These are phyloP conservation scores for Leptodontidium sp. DNA, from an alignment of 2,329 filamentous ascomycete genomes.

Conservation along the genomic window DNA sequence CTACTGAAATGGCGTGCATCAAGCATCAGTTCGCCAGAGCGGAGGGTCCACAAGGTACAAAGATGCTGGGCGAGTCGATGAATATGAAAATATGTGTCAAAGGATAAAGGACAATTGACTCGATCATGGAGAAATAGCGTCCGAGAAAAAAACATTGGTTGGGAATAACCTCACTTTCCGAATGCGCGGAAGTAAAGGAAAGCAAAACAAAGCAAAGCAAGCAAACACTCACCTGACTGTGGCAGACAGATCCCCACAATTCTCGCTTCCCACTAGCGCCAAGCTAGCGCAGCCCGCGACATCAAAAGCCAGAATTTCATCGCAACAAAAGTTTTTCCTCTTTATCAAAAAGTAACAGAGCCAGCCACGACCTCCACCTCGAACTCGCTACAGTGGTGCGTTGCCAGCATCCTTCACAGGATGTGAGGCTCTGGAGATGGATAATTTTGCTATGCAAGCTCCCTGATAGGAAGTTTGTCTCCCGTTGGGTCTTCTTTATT, in stretches of 20 bases:
- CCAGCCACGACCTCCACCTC: slow-evolving; percentile 75
- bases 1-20: neutral
- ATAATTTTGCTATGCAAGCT: slow-evolving; percentile 52
- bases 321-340: slow-evolving; percentile 46
- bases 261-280: slow-evolving; percentile 21
- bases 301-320: slow-evolving; percentile 31
- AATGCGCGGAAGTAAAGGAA: neutral
- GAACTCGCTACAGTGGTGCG: slow-evolving; percentile 66
- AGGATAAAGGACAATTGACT: neutral
- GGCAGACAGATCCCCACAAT: neutral
- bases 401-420: slow-evolving; percentile 67
- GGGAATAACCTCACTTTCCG: neutral
- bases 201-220: neutral
- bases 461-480: slow-evolving; percentile 75
- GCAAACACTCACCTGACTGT: slow-evolving; percentile 19
- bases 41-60: no score
- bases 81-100: no score
- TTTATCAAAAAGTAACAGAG: slow-evolving; percentile 60
- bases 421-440: slow-evolving; percentile 71
- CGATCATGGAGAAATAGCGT: neutral
- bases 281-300: slow-evolving; percentile 6
- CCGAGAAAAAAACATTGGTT: neutral
- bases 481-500: slow-evolving; percentile 73
- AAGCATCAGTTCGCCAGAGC: neutral
- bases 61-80: no score